phyloP scores from a whole-genome alignment of 495 filamentous ascomycete genomes.

The Neurospora discreta region DNA sequence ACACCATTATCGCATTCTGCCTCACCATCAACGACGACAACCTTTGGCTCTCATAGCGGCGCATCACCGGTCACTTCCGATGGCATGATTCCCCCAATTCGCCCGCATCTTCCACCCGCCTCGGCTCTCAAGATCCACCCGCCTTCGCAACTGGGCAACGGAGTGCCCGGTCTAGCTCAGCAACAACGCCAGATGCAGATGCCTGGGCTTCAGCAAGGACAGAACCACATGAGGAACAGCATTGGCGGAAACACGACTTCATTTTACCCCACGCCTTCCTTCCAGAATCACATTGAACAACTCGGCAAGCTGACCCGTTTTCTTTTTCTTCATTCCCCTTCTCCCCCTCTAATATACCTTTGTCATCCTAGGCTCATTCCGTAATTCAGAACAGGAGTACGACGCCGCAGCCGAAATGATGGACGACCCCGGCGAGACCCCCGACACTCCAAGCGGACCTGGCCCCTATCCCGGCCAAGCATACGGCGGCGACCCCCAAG shows the following conservation, averaged over 20 bases:
- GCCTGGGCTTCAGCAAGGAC: slow-evolving; percentile 24
- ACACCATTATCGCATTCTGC: slow-evolving; percentile 75
- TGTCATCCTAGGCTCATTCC: slow-evolving; percentile 74
- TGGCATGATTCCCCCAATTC: slow-evolving; percentile 27
- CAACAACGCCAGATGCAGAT: slow-evolving; percentile 31
- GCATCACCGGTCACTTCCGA: slow-evolving; percentile 57
- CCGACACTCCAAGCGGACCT: slow-evolving; percentile 54
- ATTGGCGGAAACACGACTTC: slow-evolving; percentile 23
- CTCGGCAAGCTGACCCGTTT: slow-evolving; percentile 80
- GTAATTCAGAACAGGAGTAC: slow-evolving; percentile 95
- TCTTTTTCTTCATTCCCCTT: slow-evolving; percentile 34
- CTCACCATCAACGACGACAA: slow-evolving; percentile 65
- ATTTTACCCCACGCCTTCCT: slow-evolving; percentile 69
- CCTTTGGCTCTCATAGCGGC: slow-evolving; percentile 58
- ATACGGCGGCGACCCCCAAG: slow-evolving; percentile 31
- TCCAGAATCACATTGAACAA: slow-evolving; percentile 92
- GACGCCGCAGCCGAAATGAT: slow-evolving; percentile 92
- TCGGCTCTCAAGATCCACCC: slow-evolving; percentile 29
- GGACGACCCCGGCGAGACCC: slow-evolving; percentile 56
- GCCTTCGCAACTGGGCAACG: slow-evolving; percentile 14
- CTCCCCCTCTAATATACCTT: slow-evolving; percentile 48
- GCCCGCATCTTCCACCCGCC: slow-evolving; percentile 31
- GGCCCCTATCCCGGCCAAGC: slow-evolving; percentile 51
- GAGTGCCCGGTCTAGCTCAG: slow-evolving; percentile 37
- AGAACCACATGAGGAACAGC: slow-evolving; percentile 22